Evolutionary conservation across 2,329 filamentous ascomycete species (phyloP), one percentile per base, ranked within the genome.

Genomic region (Xylariales sp.): DNA sequence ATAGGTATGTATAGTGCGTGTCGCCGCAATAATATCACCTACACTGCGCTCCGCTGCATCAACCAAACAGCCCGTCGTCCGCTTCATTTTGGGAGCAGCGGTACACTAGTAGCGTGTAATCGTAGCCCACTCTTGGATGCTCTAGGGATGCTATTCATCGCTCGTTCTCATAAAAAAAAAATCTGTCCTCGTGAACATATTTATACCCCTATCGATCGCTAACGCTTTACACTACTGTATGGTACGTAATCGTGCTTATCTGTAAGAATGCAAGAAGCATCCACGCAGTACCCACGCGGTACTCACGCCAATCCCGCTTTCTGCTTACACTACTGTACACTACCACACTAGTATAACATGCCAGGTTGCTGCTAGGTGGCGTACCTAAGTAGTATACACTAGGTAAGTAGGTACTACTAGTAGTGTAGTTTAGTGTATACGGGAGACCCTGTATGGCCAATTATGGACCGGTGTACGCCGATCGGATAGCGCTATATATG

Each of bases 81-180:
- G 50, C 60, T 64, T 64, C 41, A 60, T 55, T 63, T 43, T 43
- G 9, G 9, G 48, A 53, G 54, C 34, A 39, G 36, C 36, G 12
- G 36, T 10, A 39, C 30, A 16, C 8, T n/a, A 4, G 23, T 52
- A 41, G 39, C 39, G 39, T 12, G 34, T 46, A 10, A 10, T 41
- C 45, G 39, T 23, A 43, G 23, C 23, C n/a, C 32, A 16, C 28
- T 18, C 43, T 18, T 23, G 5, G 28, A 34, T 28, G 28, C 53
- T 50, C 46, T 58, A 45, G 23, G 23, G 23, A 23, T 28, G 14
- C 16, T 32, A 1, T 46, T 18, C 45, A 10, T 48, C n/a, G n/a
- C 45, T 23, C n/a, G 41, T 14, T 14, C 41, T 14, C 14, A 43
- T 43, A 3, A 16, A 43, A 5, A 34, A 8, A 8, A 23, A 23